These are phyloP conservation scores for Candida suzukii DNA, from an alignment of 805 yeast species.

Conservation along the genomic window DNA sequence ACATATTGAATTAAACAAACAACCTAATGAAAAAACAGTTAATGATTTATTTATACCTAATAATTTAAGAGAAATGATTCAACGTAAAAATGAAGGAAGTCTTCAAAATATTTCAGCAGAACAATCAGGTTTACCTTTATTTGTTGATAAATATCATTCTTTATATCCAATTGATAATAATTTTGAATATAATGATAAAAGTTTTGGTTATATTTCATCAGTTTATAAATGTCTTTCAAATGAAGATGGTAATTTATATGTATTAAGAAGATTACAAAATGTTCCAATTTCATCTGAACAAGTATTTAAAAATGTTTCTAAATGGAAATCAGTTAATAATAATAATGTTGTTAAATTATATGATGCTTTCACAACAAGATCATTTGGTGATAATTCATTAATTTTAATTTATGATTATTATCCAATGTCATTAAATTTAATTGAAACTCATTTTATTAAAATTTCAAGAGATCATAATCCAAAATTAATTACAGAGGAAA, in stretches of 20 bases:
- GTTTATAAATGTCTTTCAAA: conserved; percentile 78
- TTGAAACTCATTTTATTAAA: conserved; percentile 56
- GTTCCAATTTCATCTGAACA: conserved; percentile 48
- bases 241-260: conserved; percentile 69
- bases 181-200: conserved; percentile 27
- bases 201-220: conserved; percentile 51
- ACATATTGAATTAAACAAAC: conserved; percentile 49
- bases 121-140: conserved; percentile 58
- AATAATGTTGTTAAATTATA: conserved; percentile 60
- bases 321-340: conserved; percentile 53
- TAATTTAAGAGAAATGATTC: conserved; percentile 63
- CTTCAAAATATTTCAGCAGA: conserved; percentile 47
- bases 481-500: conserved; percentile 52
- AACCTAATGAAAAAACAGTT: conserved; percentile 65
- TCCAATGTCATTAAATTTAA: conserved; percentile 67
- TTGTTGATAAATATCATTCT: conserved; percentile 78
- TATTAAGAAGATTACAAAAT: conserved; percentile 66
- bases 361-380: conserved; percentile 82
- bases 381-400: conserved; percentile 75
- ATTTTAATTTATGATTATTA: conserved; percentile 78
- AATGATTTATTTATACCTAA: conserved; percentile 66
- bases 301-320: conserved; percentile 52
- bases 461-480: conserved; percentile 29
- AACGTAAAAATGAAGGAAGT: conserved; percentile 72
- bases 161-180: conserved; percentile 71